Evolutionary conservation across 805 yeast species (phyloP).

Genomic region (Brettanomyces naardenensis): DNA sequence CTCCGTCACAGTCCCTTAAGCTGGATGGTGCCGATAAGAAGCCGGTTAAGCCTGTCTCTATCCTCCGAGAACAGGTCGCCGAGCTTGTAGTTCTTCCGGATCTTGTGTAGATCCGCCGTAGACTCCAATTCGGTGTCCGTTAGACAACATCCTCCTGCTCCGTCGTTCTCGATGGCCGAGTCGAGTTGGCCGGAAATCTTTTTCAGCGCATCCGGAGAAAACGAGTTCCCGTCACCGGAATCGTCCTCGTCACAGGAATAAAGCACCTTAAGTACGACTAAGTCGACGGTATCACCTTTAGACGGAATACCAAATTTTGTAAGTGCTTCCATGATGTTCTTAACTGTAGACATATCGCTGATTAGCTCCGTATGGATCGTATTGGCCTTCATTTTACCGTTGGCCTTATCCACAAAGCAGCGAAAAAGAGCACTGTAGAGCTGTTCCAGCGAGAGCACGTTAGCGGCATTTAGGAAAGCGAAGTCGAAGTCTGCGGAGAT

Average conservation of each 20-base stretch:
- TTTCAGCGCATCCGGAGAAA: constrained; percentile 1
- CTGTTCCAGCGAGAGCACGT: constrained; percentile 55
- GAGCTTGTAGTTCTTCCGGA: constrained; percentile 22
- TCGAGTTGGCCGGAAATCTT: constrained; percentile 5
- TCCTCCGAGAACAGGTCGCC: constrained; percentile 12
- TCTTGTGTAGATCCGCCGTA: constrained; percentile 24
- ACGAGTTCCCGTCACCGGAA: too few species aligned
- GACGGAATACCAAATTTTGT: constrained; percentile 62
- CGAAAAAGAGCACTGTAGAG: constrained; percentile 52
- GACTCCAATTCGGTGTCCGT: constrained; percentile 24
- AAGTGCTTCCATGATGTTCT: constrained; percentile 65
- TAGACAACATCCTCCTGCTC: constrained; percentile 29
- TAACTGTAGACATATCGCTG: constrained; percentile 59
- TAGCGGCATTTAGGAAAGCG: constrained; percentile 57
- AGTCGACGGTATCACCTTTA: constrained; percentile 24
- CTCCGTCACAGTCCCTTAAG: constrained; percentile 30
- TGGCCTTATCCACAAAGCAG: constrained; percentile 43
- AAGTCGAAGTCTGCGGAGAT: constrained; percentile 35
- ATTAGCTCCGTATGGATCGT: constrained; percentile 66
- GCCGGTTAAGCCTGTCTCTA: constrained; percentile 13
- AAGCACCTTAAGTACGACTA: constrained; percentile 46
- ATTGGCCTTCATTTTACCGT: constrained; percentile 49
- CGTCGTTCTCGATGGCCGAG: constrained; percentile 12
- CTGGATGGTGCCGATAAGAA: constrained; percentile 21
- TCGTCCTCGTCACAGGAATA: constrained; percentile 10